Base-by-base conservation (phyloP, 2,329 filamentous ascomycete genomes). In the Apiospora sp. region DNA sequence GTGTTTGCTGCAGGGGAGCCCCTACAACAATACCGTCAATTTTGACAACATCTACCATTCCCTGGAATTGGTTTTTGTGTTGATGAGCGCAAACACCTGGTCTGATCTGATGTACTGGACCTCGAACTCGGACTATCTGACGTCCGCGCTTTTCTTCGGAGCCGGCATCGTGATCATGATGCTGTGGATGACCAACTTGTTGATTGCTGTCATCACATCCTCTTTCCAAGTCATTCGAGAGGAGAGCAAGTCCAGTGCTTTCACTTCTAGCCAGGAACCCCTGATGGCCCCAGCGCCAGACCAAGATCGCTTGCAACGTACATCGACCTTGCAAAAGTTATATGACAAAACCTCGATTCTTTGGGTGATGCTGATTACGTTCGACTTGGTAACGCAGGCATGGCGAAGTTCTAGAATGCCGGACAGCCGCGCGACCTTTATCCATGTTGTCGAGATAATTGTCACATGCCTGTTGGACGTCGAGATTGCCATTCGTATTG, bases 71-170 rank as follows among this genome's bases (percentile, higher is more conserved):
- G 95, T 99, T 2, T 99, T 99, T 80, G 94, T 99, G 70, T 92
- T 99, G 80, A 99, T 99, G 94, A 98, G 94, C 78, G 96, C 95
- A 68, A 99, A 99, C 81, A 99, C 96, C 0, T 99, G 97, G 82
- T 93, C 94, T 1, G 94, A 98, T 82, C 85, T 98, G 71, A 94
- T 99, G 87, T 99, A 99, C 82, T 93, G 94, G 77, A 95, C 96
- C 5, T 95, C 93, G 71, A 91, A 97, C 79, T 97, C 94, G 37
- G 96, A 99, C 81, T 98, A 97, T 78, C 88, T 97, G 8, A 89
- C 94, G 22, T 91, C 95, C 4, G 94, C 95, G 1, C 85, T 98
- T 3, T 99, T 92, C 79, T 92, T 92, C 72, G 91, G 87, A 37
- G 89, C 88, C 16, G 89, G 89, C 34, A 96, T 98, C 80, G 91